Conservation (phyloP, 108 stramenopile species). For the Parietichytrium sp. region DNA sequence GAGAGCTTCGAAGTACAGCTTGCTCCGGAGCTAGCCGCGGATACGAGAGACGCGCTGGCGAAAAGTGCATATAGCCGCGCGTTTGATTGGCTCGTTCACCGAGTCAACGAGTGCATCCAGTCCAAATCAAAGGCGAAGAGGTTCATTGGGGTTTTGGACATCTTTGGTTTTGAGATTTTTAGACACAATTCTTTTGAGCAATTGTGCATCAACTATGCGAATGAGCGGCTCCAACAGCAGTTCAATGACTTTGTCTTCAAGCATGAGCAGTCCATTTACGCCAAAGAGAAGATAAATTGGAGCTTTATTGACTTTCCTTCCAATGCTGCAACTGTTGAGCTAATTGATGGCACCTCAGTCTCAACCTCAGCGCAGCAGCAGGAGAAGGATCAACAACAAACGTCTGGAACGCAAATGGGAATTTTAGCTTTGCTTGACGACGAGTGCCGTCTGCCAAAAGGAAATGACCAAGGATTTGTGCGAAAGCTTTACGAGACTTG, state of each 20-base stretch:
- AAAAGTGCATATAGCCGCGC: slow-evolving; percentile 82
- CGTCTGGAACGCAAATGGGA: slow-evolving; percentile 74
- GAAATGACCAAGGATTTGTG: slow-evolving; percentile 82
- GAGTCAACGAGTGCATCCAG: slow-evolving; percentile 72
- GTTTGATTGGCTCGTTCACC: slow-evolving; percentile 87
- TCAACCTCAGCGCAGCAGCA: slow-evolving; percentile 40
- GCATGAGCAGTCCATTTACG: slow-evolving; percentile 69
- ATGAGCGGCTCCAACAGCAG: slow-evolving; percentile 70
- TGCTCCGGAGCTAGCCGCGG: slow-evolving; percentile 73
- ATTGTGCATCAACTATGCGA: slow-evolving; percentile 47
- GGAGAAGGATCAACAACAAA: slow-evolving; percentile 82
- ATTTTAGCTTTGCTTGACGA: slow-evolving; percentile 88
- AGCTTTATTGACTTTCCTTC: slow-evolving; percentile 82
- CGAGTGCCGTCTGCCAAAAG: slow-evolving; percentile 84
- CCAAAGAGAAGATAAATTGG: slow-evolving; percentile 55
- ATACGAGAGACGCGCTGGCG: slow-evolving; percentile 87
- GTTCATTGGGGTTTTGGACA: slow-evolving; percentile 54
- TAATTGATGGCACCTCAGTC: slow-evolving; percentile 71
- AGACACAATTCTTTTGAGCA: slow-evolving; percentile 47
- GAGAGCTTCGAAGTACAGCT: slow-evolving; percentile 5
- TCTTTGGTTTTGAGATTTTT: slow-evolving; percentile 62
- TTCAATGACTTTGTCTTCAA: slow-evolving; percentile 95
- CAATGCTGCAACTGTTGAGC: slow-evolving; percentile 91
- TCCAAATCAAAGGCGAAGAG: slow-evolving; percentile 48
- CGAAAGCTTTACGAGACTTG: slow-evolving; percentile 77